Evolutionary conservation across 176 grass and related monocot genomes (phyloP).

Genomic region (Pharus latifolius): DNA sequence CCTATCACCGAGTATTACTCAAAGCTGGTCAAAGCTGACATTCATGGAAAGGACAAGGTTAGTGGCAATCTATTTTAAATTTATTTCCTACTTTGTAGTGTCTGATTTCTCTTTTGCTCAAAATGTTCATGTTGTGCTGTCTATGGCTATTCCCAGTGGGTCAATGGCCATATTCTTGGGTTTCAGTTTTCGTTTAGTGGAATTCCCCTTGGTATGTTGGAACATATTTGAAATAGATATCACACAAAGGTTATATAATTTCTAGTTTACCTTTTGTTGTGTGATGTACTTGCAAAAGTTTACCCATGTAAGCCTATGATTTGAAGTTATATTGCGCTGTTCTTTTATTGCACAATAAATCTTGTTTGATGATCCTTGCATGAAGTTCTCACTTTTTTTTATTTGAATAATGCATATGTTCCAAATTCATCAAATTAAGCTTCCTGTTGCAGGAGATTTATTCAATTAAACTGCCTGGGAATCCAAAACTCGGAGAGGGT

Average conservation of each 20-base stretch:
- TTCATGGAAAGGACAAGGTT: constrained; percentile 90
- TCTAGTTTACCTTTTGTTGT: too few species aligned
- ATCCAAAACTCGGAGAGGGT: constrained; percentile 86
- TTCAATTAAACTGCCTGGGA: constrained; percentile 81
- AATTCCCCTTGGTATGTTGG: not conserved
- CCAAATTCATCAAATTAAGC: not conserved
- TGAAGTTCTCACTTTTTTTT: constrained; percentile 2
- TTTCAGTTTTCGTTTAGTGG: not conserved
- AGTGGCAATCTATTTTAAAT: not conserved
- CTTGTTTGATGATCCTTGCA: too few species aligned
- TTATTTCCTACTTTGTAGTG: not conserved
- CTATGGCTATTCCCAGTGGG: too few species aligned
- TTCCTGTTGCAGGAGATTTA: constrained; percentile 62
- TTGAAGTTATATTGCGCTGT: too few species aligned
- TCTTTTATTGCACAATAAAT: too few species aligned
- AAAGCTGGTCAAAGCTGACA: constrained; percentile 94
- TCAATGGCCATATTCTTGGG: not conserved
- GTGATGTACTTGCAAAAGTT: too few species aligned
- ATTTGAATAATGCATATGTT: constrained; percentile 1
- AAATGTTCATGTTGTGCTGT: too few species aligned
- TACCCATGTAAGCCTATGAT: too few species aligned
- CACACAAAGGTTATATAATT: too few species aligned
- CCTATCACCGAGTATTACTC: constrained; percentile 71
- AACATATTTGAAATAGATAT: too few species aligned
- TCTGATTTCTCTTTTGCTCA: not conserved